Evolutionary conservation across 2,329 filamentous ascomycete genomes (phyloP).

Genomic region (Nigrospora osmanthi): DNA sequence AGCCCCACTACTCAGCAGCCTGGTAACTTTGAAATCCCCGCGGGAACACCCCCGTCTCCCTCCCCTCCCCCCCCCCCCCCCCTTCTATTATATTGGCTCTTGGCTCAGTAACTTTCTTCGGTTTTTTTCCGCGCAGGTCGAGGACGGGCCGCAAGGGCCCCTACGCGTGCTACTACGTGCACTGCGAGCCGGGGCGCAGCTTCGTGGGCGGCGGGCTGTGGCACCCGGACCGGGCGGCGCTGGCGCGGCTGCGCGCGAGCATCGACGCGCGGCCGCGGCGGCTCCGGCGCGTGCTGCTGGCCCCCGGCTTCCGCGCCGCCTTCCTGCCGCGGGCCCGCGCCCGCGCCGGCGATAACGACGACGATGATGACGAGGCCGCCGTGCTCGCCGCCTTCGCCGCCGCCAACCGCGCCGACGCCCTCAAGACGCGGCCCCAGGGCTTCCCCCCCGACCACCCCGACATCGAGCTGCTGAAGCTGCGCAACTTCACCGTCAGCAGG

Average conservation of each 20-base stretch:
- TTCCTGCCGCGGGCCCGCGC: conserved; percentile 59
- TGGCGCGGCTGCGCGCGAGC: conserved; percentile 61
- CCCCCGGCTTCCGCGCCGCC: conserved; percentile 49
- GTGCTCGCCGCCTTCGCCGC: conserved; percentile 63
- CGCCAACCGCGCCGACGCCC: conserved; percentile 63
- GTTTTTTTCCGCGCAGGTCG: conserved; percentile 51
- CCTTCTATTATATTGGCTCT: conserved; percentile 6
- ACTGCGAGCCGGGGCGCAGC: conserved; percentile 64
- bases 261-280: conserved; percentile 66
- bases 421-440: conserved; percentile 84
- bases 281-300: conserved; percentile 60
- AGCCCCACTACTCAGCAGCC: conserved; percentile 77
- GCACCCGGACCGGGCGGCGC: conserved; percentile 62
- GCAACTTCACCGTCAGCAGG: conserved; percentile 67
- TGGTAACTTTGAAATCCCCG: conserved; percentile 41
- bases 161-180: conserved; percentile 84
- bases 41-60: neutral
- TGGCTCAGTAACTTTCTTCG: conserved; percentile 10
- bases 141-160: conserved; percentile 80
- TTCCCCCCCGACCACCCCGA: conserved; percentile 69
- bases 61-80: too few species aligned
- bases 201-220: conserved; percentile 79
- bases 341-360: conserved; percentile 41
- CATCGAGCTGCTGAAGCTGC: conserved; percentile 72
- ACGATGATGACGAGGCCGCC: conserved; percentile 30